Evolutionary conservation across 2,329 filamentous ascomycete species (phyloP).

Genomic region (Alternaria triticina): DNA sequence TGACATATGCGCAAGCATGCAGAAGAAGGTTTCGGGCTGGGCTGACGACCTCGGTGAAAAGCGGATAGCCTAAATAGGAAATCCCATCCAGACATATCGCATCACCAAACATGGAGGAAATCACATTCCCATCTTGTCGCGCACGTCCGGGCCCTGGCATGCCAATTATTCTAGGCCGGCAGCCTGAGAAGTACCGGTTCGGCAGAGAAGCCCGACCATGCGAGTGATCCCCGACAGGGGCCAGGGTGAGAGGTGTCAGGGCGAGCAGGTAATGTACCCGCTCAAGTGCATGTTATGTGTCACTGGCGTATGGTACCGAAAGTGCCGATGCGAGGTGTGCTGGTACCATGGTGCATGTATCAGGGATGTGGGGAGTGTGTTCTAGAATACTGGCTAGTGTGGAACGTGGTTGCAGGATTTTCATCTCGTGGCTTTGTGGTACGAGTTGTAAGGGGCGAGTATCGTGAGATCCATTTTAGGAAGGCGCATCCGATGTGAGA

Average conservation of each 20-base stretch:
- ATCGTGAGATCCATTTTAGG: background rate
- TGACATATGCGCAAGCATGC: background rate
- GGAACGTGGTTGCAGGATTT: background rate
- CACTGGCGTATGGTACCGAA: background rate
- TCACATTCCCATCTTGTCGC: conserved; percentile 16
- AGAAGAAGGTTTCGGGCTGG: background rate
- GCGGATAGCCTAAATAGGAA: background rate
- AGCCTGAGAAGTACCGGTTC: conserved; percentile 2
- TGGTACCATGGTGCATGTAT: background rate
- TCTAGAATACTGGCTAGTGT: conserved; percentile 1
- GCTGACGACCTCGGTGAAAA: background rate
- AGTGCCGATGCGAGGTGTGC: background rate
- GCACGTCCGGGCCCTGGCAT: conserved; percentile 12
- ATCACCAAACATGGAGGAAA: background rate
- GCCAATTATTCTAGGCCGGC: background rate
- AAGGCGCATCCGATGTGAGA: background rate
- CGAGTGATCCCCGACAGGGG: background rate
- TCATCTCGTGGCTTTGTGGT: background rate
- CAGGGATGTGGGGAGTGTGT: background rate
- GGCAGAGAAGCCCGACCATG: background rate
- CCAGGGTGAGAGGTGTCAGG: background rate
- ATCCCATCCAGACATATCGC: background rate
- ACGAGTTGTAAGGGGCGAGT: background rate
- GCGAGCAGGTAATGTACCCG: background rate
- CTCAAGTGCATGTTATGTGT: conserved; percentile 4